Base-by-base conservation (phyloP, 2,329 filamentous ascomycete genomes). In the Juglanconis juglandina region DNA sequence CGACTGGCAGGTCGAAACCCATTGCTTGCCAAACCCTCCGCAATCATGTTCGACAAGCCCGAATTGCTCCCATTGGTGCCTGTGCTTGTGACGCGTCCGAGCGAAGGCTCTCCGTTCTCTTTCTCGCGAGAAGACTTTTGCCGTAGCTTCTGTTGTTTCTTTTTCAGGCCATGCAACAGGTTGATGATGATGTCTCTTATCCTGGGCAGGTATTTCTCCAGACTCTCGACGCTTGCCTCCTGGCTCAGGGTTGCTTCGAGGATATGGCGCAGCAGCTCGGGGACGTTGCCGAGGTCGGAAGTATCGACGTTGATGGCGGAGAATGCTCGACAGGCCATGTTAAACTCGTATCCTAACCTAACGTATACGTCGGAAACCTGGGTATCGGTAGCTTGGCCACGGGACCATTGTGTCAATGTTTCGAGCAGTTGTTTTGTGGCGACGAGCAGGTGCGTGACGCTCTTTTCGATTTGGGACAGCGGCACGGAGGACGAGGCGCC, bases 161-260 rank as follows among this genome's bases (percentile, higher is more conserved):
- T 89, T 79, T 99, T 99, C 65, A 99, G 77, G 2, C 95, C 95
- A 72, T 99, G 95, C 8, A 99, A 83, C 35, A 99, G 81, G 72
- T 96, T 97, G 75, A 99, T 98, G 71, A 99, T 99, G 69, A 99
- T 99, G 74, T 99, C 95, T 68, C 95, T 88, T 73, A 99, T 99
- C 61, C 90, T 87, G 1, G 95, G 95, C 37, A 99, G 80, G 73
- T 96, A 99, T 72, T 90, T 90, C 73, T 99, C 95, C 63, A 99
- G 81, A 73, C 93, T 97, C 71, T 96, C 89, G 53, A 93, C 88
- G 67, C 91, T 97, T 5, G 95, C 95, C 76, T 98, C 93, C 71
- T 99, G 95, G 74, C 94, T 98, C 41, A 99, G 82, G 1, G 95
- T 99, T 60, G 96, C 91, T 75, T 99, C 95, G 58, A 99, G 84